phyloP scores from a whole-genome alignment of 129 eudicot genomes.

The Deinandra increscens region DNA sequence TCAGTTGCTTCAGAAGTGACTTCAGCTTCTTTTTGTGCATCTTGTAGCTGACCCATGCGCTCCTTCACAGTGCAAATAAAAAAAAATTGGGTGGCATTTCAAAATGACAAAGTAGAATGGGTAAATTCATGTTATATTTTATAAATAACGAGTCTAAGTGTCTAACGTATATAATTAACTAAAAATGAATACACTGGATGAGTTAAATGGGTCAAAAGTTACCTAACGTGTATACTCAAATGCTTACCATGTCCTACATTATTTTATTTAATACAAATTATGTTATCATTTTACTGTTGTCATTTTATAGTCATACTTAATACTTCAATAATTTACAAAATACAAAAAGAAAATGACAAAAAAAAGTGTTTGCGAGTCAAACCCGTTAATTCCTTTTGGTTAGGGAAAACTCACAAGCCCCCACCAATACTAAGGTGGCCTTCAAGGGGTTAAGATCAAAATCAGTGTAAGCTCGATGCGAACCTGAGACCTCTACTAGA shows the following conservation, averaged over 20 bases:
- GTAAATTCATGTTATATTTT: background rate
- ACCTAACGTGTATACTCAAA: background rate
- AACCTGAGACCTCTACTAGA: too few species aligned
- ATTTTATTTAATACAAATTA: background rate
- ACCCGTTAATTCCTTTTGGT: too few species aligned
- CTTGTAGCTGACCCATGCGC: conserved; percentile 95
- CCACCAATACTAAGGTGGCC: too few species aligned
- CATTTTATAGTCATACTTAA: background rate
- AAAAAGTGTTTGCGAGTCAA: background rate
- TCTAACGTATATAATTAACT: background rate
- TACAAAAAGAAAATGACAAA: background rate
- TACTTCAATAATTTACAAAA: too few species aligned
- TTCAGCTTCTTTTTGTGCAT: conserved; percentile 92
- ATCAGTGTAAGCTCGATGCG: too few species aligned
- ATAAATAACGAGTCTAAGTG: background rate
- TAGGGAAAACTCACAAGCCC: too few species aligned
- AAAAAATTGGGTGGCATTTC: background rate
- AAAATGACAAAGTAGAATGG: background rate
- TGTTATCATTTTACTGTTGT: background rate
- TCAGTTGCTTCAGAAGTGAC: conserved; percentile 95
- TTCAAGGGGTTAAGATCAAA: too few species aligned
- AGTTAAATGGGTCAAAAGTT: background rate
- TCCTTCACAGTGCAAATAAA: conserved; percentile 51
- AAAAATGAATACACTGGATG: background rate
- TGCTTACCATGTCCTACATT: background rate